These are phyloP conservation scores for Periconia sp. DNA, from an alignment of 2,329 filamentous ascomycete species.

Conservation along the genomic window DNA sequence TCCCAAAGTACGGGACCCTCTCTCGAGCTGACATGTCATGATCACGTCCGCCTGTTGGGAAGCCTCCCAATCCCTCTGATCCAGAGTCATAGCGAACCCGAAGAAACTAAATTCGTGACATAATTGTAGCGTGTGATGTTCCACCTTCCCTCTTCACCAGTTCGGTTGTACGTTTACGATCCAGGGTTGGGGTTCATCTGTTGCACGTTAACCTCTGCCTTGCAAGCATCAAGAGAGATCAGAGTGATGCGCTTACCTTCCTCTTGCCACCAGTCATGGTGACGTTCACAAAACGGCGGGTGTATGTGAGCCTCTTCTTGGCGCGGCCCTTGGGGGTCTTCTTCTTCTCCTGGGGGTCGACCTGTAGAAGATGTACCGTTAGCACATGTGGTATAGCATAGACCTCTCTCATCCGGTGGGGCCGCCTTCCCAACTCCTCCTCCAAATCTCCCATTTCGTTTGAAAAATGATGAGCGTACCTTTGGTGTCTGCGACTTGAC, in stretches of 20 bases:
- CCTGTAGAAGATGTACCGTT: slow-evolving; percentile 52
- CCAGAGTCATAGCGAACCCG: slow-evolving; percentile 43
- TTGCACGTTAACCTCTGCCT: slow-evolving; percentile 13
- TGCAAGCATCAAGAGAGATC: neutral
- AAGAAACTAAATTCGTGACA: slow-evolving; percentile 40
- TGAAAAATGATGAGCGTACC: slow-evolving; percentile 5
- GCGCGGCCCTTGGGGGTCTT: slow-evolving; percentile 97
- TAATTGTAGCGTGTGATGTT: slow-evolving; percentile 37
- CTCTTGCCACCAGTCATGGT: slow-evolving; percentile 97
- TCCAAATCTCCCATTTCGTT: neutral
- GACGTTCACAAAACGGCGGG: slow-evolving; percentile 97
- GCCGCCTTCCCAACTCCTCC: neutral
- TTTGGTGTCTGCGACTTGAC: slow-evolving; percentile 64
- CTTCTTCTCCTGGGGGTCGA: slow-evolving; percentile 91
- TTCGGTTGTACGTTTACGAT: slow-evolving; percentile 52
- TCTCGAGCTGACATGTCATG: slow-evolving; percentile 30
- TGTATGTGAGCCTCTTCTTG: slow-evolving; percentile 96
- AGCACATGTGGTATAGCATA: slow-evolving; percentile 16
- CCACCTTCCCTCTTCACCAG: slow-evolving; percentile 27
- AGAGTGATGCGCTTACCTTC: slow-evolving; percentile 65
- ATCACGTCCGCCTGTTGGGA: slow-evolving; percentile 28
- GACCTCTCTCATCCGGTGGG: neutral
- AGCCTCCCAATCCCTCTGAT: slow-evolving; percentile 41
- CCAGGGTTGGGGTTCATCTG: slow-evolving; percentile 89
- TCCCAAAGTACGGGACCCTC: slow-evolving; percentile 39